Evolutionary conservation across 2,329 filamentous ascomycete genomes (phyloP).

Genomic region (Exophiala alcalophila): DNA sequence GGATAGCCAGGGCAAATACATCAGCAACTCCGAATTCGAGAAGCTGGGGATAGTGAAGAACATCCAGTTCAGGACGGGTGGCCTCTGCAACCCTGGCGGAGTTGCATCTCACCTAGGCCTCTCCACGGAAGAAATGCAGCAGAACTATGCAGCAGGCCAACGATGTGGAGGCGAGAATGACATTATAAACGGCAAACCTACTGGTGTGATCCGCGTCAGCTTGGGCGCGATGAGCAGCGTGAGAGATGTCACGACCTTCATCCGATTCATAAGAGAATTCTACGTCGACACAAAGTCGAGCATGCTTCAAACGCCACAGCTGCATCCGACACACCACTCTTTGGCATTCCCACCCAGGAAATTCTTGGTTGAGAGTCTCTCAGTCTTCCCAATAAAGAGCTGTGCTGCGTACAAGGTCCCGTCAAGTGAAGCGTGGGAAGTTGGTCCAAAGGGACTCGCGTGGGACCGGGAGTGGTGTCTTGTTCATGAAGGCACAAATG

Average conservation of each 20-base stretch:
- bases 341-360: constrained; percentile 6
- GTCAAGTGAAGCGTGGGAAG: constrained; percentile 63
- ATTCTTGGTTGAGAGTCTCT: constrained; percentile 62
- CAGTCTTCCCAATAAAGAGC: constrained; percentile 90
- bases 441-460: constrained; percentile 75
- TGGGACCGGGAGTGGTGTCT: constrained; percentile 99
- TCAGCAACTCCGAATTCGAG: constrained; percentile 81
- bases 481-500: constrained; percentile 78
- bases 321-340: too few relatives aligned
- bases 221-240: constrained; percentile 85
- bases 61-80: constrained; percentile 83
- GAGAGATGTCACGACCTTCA: constrained; percentile 68
- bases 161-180: constrained; percentile 82
- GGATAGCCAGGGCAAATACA: constrained; percentile 67
- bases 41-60: constrained; percentile 75
- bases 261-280: constrained; percentile 70
- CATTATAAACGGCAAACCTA: constrained; percentile 78
- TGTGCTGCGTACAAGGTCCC: constrained; percentile 78
- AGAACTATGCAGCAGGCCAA: constrained; percentile 80
- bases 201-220: constrained; percentile 80
- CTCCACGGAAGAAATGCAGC: constrained; percentile 74
- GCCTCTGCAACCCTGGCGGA: constrained; percentile 88
- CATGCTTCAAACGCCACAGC: neutral
- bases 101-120: constrained; percentile 71
- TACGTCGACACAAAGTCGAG: constrained; percentile 46